A percentile compares a stretch with the other conserved stretches of the same genome.
Conservation (phyloP, 73 alveolate genomes). For the Diophrys sp. region DNA sequence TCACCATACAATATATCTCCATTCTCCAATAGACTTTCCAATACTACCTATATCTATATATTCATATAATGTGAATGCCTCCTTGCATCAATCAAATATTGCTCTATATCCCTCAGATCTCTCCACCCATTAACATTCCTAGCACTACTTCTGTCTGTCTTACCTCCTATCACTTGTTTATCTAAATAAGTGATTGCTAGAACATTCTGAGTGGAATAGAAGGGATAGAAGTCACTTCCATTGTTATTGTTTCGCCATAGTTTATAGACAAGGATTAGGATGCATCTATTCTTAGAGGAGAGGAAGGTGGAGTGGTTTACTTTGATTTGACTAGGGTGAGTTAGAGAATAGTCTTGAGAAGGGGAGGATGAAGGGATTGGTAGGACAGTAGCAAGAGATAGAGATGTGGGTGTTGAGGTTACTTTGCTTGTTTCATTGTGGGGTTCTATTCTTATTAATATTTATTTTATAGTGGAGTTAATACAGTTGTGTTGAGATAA, state of each 20-base stretch:
- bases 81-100: slow-evolving; percentile 43
- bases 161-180: slow-evolving; percentile 16
- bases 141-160: slow-evolving; percentile 45
- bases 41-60: no score
- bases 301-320: slow-evolving; percentile 8
- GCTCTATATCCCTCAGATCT: slow-evolving; percentile 33
- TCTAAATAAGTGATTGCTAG: slow-evolving; percentile 36
- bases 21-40: slow-evolving; percentile 54
- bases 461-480: slow-evolving; percentile 9
- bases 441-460: slow-evolving; percentile 26
- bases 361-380: slow-evolving; percentile 32
- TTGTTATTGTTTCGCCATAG: slow-evolving; percentile 59
- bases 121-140: slow-evolving; percentile 59
- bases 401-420: not conserved
- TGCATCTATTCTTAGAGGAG: slow-evolving; percentile 30
- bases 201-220: slow-evolving; percentile 24
- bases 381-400: slow-evolving; percentile 58
- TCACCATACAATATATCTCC: no score
- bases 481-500: slow-evolving; percentile 3
- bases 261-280: slow-evolving; percentile 37
- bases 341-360: slow-evolving; percentile 19
- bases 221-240: slow-evolving; percentile 41
- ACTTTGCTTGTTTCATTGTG: slow-evolving; percentile 33
- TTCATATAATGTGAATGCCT: not conserved
- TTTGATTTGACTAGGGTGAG: slow-evolving; percentile 25